Evolutionary conservation across 2,329 filamentous ascomycete genomes (phyloP), one percentile per base, ranked within the genome.

Genomic region (Nemania sp.): DNA sequence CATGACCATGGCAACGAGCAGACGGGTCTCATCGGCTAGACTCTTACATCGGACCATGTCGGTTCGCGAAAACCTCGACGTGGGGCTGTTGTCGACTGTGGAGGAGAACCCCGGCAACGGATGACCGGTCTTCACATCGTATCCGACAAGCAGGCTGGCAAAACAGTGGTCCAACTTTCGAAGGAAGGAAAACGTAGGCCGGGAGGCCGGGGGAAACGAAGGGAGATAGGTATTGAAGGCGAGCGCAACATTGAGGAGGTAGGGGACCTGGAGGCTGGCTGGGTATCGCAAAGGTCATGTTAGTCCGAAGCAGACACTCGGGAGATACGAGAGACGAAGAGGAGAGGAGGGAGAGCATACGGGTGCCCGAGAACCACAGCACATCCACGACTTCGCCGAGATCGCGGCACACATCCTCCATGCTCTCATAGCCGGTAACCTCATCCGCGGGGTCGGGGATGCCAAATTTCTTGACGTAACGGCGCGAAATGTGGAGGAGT

Each of bases 1-100:
- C 79, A 92, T 83, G 15, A 87, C 83, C 60, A 90, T 87, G 1
- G 92, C 85, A 59, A 94, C 85, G 5, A 86, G 75, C 7, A 92
- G 77, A 25, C 93, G 82, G 15, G 90, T 90, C 65, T 88, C 84
- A 71, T 96, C 90, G 0, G 92, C 90, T 32, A 96, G 78, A 70
- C 90, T 91, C 71, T 90, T 89, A 65, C 93, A 89, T 42, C 94
- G 85, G 7, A 98, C 92, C 81, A 95, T 96, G 73, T 97, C 92
- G 0, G 90, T 94, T 17, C 76, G 80, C 1, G 87, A 92, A 79
- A 91, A 88, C 0, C 91, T 89, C 0, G 87, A 85, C 0, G 80
- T 76, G 5, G 81, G 77, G 0, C 83, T 81, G 65, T 55, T 50
- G 18, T 87, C 84, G 34, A 61, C 49, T 3, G 61, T 12, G 11